phyloP scores from a whole-genome alignment of 1,284 basidiomycete species.

The Boletus sp. region DNA sequence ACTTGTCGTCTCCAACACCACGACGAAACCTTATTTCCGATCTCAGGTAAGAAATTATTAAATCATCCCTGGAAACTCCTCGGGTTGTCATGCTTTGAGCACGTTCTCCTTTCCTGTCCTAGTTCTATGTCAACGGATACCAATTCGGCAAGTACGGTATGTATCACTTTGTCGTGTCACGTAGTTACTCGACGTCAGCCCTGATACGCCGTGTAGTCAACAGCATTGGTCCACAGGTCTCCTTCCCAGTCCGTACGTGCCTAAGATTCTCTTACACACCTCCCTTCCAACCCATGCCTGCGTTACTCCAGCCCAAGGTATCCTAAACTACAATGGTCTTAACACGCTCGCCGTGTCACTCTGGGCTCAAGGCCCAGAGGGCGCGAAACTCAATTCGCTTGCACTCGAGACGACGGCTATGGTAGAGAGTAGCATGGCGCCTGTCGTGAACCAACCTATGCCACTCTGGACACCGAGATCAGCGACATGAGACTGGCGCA shows the following conservation, averaged over 20 bases:
- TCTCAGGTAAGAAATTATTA: slow-evolving; percentile 23
- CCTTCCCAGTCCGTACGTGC: slow-evolving; percentile 28
- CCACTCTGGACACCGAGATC: slow-evolving; percentile 36
- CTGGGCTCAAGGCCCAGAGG: slow-evolving; percentile 39
- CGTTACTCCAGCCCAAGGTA: slow-evolving; percentile 41
- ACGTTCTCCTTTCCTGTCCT: not conserved
- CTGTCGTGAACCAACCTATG: slow-evolving; percentile 39
- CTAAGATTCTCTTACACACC: not conserved
- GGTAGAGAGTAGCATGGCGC: slow-evolving; percentile 39
- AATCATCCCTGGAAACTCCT: not conserved
- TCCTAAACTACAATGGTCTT: slow-evolving; percentile 45
- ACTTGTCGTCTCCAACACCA: slow-evolving; percentile 36
- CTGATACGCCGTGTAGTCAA: slow-evolving; percentile 15
- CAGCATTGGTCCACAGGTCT: slow-evolving; percentile 24
- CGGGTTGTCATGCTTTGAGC: not conserved
- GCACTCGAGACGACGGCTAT: slow-evolving; percentile 36
- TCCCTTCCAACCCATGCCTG: slow-evolving; percentile 3
- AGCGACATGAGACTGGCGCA: slow-evolving; percentile 14
- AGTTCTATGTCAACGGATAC: slow-evolving; percentile 31
- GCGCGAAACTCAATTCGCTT: slow-evolving; percentile 41
- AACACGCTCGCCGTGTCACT: slow-evolving; percentile 48
- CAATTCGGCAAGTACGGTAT: slow-evolving; percentile 29
- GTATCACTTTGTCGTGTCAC: not conserved
- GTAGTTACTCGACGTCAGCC: not conserved
- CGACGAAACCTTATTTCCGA: slow-evolving; percentile 39